Percentiles rank a stretch among this genome's conserved stretches.
Conservation (phyloP, 306 rosid species). For the Rosa chinensis region DNA sequence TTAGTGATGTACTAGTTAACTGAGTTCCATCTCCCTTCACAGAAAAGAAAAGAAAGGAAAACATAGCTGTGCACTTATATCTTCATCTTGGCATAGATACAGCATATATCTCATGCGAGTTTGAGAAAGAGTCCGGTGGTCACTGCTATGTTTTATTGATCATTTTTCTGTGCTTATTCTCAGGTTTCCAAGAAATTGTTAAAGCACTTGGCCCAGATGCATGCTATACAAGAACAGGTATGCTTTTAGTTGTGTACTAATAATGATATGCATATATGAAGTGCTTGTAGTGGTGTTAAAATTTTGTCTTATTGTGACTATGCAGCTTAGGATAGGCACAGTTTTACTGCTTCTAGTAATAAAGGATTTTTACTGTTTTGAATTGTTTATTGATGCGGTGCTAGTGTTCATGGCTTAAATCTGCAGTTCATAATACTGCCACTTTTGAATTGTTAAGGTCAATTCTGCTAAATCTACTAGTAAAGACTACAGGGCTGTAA, state of each 20-base stretch:
- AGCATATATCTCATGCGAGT: not conserved
- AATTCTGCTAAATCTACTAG: constrained; percentile 71
- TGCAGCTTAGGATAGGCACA: not conserved
- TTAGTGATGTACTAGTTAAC: not conserved
- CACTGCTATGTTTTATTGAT: not conserved
- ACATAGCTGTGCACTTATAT: not conserved
- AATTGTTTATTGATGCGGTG: not conserved
- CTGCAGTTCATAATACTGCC: constrained; percentile 23
- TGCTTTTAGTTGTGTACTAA: constrained; percentile 2
- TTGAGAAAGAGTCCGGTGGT: not conserved
- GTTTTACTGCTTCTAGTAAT: not conserved
- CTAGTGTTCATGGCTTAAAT: constrained; percentile 13
- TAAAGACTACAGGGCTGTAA: constrained; percentile 65
- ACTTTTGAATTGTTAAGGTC: constrained; percentile 44
- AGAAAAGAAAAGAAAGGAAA: not conserved
- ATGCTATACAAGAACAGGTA: constrained; percentile 82
- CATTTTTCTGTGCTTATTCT: constrained; percentile 17
- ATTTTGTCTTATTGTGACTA: not conserved
- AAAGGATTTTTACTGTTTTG: not conserved
- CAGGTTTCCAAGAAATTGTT: constrained; percentile 77
- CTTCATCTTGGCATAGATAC: not conserved
- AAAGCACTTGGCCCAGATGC: constrained; percentile 70
- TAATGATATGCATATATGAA: not conserved
- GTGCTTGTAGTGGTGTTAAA: constrained; percentile 20
- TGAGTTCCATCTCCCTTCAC: not conserved